Percentiles rank a stretch among this genome's conserved stretches.
Conservation (phyloP, 2,329 filamentous ascomycete genomes). For the Chaetomium sp. region DNA sequence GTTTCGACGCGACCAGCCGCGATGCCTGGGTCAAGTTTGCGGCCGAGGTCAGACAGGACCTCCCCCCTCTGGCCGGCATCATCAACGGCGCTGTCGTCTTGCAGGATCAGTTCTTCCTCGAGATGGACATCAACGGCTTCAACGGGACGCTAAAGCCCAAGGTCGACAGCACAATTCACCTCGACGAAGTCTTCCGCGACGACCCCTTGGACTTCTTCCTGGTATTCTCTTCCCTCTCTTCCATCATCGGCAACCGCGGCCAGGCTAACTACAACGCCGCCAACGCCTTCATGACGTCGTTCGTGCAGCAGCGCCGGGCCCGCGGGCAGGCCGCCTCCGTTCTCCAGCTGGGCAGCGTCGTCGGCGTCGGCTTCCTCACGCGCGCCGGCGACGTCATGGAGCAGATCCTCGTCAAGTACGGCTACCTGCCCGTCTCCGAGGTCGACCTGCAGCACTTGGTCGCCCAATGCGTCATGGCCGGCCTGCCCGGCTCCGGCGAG, state of each 20-base stretch:
- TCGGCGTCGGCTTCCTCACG: slow-evolving; percentile 48
- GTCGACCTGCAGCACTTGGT: background rate
- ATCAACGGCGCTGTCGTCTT: slow-evolving; percentile 13
- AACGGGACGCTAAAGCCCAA: slow-evolving; percentile 38
- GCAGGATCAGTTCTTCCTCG: background rate
- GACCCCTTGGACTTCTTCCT: slow-evolving; percentile 43
- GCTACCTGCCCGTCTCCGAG: slow-evolving; percentile 36
- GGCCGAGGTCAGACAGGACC: background rate
- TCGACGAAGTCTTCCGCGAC: slow-evolving; percentile 40
- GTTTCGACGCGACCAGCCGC: too few species aligned
- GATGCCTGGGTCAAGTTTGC: too few species aligned
- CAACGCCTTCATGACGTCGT: slow-evolving; percentile 44
- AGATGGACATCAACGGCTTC: slow-evolving; percentile 21
- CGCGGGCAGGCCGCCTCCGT: slow-evolving; percentile 12
- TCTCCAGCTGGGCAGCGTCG: slow-evolving; percentile 41
- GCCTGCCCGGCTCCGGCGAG: slow-evolving; percentile 4
- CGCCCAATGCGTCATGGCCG: too few species aligned
- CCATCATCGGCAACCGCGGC: slow-evolving; percentile 35
- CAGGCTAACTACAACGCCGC: slow-evolving; percentile 50
- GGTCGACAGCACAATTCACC: slow-evolving; percentile 37
- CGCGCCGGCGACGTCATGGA: slow-evolving; percentile 26
- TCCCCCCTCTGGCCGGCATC: slow-evolving; percentile 11
- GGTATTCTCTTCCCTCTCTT: slow-evolving; percentile 38
- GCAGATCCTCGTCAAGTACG: slow-evolving; percentile 23
- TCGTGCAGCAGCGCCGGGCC: slow-evolving; percentile 31